Base-by-base conservation (phyloP, 2,329 filamentous ascomycete species). In the Aspergillus fructus region DNA sequence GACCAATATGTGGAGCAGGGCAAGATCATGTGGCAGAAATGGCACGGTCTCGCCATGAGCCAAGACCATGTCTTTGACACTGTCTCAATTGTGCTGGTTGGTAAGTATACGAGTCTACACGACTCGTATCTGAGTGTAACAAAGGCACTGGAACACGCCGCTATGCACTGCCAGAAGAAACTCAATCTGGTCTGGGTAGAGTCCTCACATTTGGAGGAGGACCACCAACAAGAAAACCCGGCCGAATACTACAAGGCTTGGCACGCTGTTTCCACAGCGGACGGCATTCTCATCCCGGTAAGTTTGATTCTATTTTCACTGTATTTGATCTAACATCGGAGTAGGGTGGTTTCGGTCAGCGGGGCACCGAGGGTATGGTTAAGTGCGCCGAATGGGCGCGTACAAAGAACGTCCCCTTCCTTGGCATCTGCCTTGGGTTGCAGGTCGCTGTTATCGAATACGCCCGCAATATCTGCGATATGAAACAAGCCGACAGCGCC, bases 361-460 rank as follows among this genome's bases (percentile, higher is more conserved):
- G 94, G 65, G 93, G 91, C 57, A 91, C 86, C 0, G 88, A 93
- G 71, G 94, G 94, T 61, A 97, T 97, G 92, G 88, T 97, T 68
- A 80, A 85, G 55, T 90, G 89, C 3, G 89, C 89, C n/a, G 88
- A 87, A 62, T 97, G 90, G 88, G 93, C 93, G 2, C 87, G 94
- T 55, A 88, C 89, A 64, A 87, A 91, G 66, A 87, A 89, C 61
- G 85, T 85, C 3, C 92, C 92, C 1, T 97, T 89, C 76, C 82
- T 97, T 1, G 94, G 94, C 58, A 89, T 97, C 62, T 97, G 93
- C 72, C 80, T 97, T 21, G 92, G 92, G 56, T 91, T 96, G 87
- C 94, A 97, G 74, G 84, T 96, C 47, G 92, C 93, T 19, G 91
- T 96, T 47, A 89, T 97, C 64, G 93, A 97, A 74, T 91, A 86